Conservation (phyloP, 106 monocot genomes). For the Dendrobium nobile region DNA sequence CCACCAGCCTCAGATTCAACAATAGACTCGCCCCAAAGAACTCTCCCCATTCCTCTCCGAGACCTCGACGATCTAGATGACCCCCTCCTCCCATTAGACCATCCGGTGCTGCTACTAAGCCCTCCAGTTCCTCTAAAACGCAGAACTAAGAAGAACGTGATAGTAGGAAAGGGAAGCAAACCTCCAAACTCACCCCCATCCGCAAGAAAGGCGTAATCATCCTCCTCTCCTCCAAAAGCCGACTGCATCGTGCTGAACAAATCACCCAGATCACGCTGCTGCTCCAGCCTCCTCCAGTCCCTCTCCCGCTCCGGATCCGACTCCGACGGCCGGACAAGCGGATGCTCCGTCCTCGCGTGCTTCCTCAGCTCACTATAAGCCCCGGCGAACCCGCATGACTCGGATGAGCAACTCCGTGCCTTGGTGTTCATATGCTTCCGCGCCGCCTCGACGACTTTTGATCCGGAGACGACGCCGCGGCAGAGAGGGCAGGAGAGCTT, state of each 20-base stretch:
- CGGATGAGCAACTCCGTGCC: constrained; percentile 53
- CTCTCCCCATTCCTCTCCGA: constrained; percentile 8
- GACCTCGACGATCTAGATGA: neutral
- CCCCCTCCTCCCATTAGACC: constrained; percentile 9
- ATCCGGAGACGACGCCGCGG: constrained; percentile 51
- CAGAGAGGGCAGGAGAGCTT: constrained; percentile 70
- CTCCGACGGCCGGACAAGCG: constrained; percentile 48
- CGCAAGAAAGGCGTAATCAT: constrained; percentile 1
- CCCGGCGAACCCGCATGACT: constrained; percentile 60
- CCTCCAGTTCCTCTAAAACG: neutral
- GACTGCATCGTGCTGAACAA: constrained; percentile 63
- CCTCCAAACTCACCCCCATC: constrained; percentile 6
- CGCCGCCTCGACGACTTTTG: constrained; percentile 45
- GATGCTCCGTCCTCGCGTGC: constrained; percentile 77
- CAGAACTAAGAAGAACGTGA: constrained; percentile 21
- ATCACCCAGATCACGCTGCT: constrained; percentile 63
- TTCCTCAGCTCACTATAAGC: constrained; percentile 62
- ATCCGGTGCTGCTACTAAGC: neutral
- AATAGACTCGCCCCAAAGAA: constrained; percentile 25
- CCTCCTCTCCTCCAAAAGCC: constrained; percentile 21
- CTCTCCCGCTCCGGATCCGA: constrained; percentile 66
- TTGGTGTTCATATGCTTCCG: constrained; percentile 63
- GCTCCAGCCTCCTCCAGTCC: constrained; percentile 83
- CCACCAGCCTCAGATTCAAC: constrained; percentile 1
- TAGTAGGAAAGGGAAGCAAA: constrained; percentile 9